phyloP scores from a whole-genome alignment of 176 grass and related monocot genomes.

The Rhynchospora breviuscula region DNA sequence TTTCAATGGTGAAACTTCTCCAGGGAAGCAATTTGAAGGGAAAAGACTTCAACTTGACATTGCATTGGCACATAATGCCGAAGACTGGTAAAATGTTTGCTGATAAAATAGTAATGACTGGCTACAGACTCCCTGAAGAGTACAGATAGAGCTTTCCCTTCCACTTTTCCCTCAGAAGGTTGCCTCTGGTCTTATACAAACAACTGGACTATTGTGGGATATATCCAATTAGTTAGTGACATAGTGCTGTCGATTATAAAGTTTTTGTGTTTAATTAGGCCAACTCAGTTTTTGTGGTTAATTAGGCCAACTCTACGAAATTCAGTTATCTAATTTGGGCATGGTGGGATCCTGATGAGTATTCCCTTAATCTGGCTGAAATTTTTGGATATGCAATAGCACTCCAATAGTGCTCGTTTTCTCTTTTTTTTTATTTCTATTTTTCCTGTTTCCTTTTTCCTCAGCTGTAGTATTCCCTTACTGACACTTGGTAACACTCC shows the following conservation, averaged over 20 bases:
- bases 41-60: constrained; percentile 90
- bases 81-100: constrained; percentile 98
- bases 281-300: neutral
- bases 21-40: constrained; percentile 91
- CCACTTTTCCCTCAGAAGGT: neutral
- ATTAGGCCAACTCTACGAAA: neutral
- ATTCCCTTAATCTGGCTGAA: neutral
- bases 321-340: neutral
- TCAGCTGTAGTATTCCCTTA: neutral
- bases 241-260: neutral
- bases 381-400: neutral
- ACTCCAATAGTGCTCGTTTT: neutral
- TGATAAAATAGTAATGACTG: constrained; percentile 93
- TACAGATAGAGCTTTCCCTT: constrained; percentile 52
- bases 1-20: neutral
- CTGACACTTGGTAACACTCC: neutral
- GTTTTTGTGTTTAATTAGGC: constrained; percentile 1
- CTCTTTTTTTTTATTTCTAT: neutral
- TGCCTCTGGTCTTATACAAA: neutral
- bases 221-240: neutral
- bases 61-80: constrained; percentile 99
- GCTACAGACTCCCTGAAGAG: constrained; percentile 74
- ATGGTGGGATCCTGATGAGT: neutral
- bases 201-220: neutral
- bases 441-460: neutral